A percentile compares a stretch with the other conserved stretches of the same genome.
phyloP scores from a whole-genome alignment of 2,329 filamentous ascomycete species.

The Plenodomus biglobosus region DNA sequence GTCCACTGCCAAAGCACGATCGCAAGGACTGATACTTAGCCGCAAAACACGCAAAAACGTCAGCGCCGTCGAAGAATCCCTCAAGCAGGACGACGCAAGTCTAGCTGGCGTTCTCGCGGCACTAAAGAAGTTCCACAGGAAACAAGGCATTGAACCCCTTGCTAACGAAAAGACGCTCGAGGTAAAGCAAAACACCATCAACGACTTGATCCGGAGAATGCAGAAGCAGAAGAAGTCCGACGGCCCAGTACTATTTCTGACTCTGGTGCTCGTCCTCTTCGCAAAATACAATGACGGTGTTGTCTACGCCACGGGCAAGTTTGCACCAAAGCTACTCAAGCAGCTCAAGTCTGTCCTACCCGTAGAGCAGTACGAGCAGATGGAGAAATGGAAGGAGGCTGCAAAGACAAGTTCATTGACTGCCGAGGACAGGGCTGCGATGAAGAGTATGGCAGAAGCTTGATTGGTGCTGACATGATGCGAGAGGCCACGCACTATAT shows the following conservation, averaged over 20 bases:
- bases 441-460: slow-evolving; percentile 35
- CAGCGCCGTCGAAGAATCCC: slow-evolving; percentile 25
- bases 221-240: slow-evolving; percentile 40
- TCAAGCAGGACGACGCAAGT: slow-evolving; percentile 20
- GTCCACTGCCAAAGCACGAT: slow-evolving; percentile 31
- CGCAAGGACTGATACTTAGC: slow-evolving; percentile 35
- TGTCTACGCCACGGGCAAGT: slow-evolving; percentile 47
- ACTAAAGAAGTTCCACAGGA: slow-evolving; percentile 39
- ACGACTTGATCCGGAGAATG: slow-evolving; percentile 39
- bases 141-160: slow-evolving; percentile 28
- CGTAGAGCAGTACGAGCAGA: slow-evolving; percentile 27
- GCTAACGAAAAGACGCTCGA: slow-evolving; percentile 7
- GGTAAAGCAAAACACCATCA: slow-evolving; percentile 30
- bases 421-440: slow-evolving; percentile 35
- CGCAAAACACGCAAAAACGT: slow-evolving; percentile 37
- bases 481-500: too few species aligned
- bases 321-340: slow-evolving; percentile 45
- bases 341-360: slow-evolving; percentile 29
- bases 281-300: slow-evolving; percentile 36
- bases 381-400: slow-evolving; percentile 44
- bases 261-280: slow-evolving; percentile 37
- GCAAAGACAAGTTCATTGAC: slow-evolving; percentile 38
- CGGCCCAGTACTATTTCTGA: slow-evolving; percentile 43
- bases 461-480: too few species aligned
- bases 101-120: slow-evolving; percentile 10